Base-by-base conservation (phyloP, 768 basidiomycete genomes). In the Amanita rimosa region DNA sequence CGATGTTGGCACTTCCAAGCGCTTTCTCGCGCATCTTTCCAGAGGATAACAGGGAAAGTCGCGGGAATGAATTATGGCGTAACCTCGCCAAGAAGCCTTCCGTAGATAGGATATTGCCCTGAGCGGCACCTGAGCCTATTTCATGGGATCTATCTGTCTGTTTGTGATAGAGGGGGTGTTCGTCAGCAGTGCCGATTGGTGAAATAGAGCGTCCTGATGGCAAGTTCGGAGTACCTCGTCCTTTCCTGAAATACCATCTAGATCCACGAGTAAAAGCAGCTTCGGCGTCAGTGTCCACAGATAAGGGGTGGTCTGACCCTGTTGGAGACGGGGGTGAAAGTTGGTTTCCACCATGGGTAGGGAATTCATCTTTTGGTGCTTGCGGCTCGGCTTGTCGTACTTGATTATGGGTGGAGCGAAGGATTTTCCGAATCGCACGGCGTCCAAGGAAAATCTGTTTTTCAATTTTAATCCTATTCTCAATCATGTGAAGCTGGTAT, bases 401-500 rank as follows among this genome's bases (percentile, higher is more conserved):
- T 13, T 39, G 48, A 9, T 9, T 19, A 56, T 57, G 31, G 58
- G 53, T 50, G 60, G 61, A 39, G 52, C 35, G 50, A 49, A 37
- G 46, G 50, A 14, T 46, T 52, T 64, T 73, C 16, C 88, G 83
- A 36, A 90, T 73, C 45, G 72, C 71, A 57, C 85, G 79, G 9
- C 92, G 80, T 16, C 93, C 92, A 9, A 82, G 67, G 35, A 81
- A 70, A 42, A 96, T 88, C 56, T 91, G 83, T 48, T 80, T 81
- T 64, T 96, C 85, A n/a, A 90, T 70, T 7, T 78, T 77, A 54
- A 79, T 74, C n/a, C 95, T 76, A 62, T 98, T 97, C 60, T 85
- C 81, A 51, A 97, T 88, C 78, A 98, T 97, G 57, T 90, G 91
- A 11, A 96, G 67, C 92, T 94, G 47, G 1, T 17, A 10, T 48